Conservation (phyloP, 805 yeast species). For the Cyberlindnera veronae region DNA sequence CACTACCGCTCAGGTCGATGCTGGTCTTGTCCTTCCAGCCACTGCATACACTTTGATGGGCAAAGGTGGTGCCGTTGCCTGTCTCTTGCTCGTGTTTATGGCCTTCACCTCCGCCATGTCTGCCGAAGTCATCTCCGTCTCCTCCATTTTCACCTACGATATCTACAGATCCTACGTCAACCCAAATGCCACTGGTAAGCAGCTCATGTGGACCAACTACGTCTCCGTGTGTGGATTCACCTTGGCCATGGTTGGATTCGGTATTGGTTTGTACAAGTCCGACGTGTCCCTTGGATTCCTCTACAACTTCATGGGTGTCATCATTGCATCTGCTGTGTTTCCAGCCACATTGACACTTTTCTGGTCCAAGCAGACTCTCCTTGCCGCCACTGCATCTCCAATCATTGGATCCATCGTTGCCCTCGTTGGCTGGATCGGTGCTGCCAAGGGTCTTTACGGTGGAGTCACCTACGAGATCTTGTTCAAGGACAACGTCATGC, state of each 20-base stretch:
- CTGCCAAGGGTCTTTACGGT: slow-evolving; percentile 43
- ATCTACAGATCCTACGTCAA: slow-evolving; percentile 77
- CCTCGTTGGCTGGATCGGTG: slow-evolving; percentile 62
- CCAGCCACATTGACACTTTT: slow-evolving; percentile 67
- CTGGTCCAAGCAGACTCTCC: slow-evolving; percentile 59
- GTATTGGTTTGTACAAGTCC: slow-evolving; percentile 79
- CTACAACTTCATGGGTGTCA: slow-evolving; percentile 85
- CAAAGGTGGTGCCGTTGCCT: slow-evolving; percentile 82
- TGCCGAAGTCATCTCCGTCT: slow-evolving; percentile 85
- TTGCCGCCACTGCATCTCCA: slow-evolving; percentile 76
- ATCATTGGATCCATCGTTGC: slow-evolving; percentile 73
- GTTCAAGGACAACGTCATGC: slow-evolving; percentile 87
- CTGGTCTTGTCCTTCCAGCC: slow-evolving; percentile 69
- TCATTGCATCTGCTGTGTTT: slow-evolving; percentile 81
- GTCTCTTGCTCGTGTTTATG: slow-evolving; percentile 78
- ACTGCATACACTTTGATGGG: slow-evolving; percentile 84
- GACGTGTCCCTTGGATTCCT: slow-evolving; percentile 84
- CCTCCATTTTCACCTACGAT: slow-evolving; percentile 83
- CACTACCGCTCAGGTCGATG: slow-evolving; percentile 63
- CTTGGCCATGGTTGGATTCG: slow-evolving; percentile 71
- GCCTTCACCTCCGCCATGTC: slow-evolving; percentile 92
- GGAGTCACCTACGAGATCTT: slow-evolving; percentile 48
- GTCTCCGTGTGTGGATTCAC: slow-evolving; percentile 35
- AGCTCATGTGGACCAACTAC: slow-evolving; percentile 45
- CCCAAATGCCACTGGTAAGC: slow-evolving; percentile 74